Conservation (phyloP, 2,329 filamentous ascomycete genomes). For the Dactylellina sp. region DNA sequence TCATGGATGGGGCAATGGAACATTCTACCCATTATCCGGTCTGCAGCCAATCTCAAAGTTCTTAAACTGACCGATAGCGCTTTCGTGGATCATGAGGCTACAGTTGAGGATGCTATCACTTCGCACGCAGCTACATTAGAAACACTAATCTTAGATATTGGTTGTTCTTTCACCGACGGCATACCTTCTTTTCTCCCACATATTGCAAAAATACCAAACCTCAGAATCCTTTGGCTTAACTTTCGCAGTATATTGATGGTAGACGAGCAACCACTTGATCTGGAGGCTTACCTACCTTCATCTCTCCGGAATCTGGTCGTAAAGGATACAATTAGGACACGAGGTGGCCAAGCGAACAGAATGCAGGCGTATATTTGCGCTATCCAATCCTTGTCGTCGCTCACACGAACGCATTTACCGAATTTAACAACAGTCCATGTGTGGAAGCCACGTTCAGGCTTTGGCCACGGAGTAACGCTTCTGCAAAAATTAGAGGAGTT, state of each 20-base stretch:
- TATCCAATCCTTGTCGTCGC: constrained; percentile 37
- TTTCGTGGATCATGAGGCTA: constrained; percentile 37
- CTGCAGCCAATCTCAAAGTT: constrained; percentile 50
- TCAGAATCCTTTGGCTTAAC: constrained; percentile 51
- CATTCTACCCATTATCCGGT: constrained; percentile 48
- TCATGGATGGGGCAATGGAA: constrained; percentile 55
- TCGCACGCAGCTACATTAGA: constrained; percentile 42
- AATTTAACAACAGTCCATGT: constrained; percentile 40
- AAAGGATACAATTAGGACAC: constrained; percentile 32
- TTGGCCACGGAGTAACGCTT: constrained; percentile 12
- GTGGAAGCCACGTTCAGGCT: constrained; percentile 32
- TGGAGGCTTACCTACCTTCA: constrained; percentile 36
- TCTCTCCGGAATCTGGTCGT: constrained; percentile 39
- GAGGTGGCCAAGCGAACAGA: constrained; percentile 22
- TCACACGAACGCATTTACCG: constrained; percentile 22
- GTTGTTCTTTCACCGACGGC: constrained; percentile 28
- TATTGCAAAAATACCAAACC: constrained; percentile 31
- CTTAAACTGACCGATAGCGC: constrained; percentile 46
- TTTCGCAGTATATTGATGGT: constrained; percentile 36
- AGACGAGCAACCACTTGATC: constrained; percentile 36
- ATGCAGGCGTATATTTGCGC: constrained; percentile 25
- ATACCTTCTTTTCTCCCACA: constrained; percentile 45
- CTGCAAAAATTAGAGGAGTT: constrained; percentile 40
- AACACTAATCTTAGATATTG: constrained; percentile 40
- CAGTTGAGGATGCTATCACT: constrained; percentile 44